A percentile compares a stretch with the other conserved stretches of the same genome.
Evolutionary conservation across 1,284 basidiomycete genomes (phyloP).

Genomic region (Rugosomyces carneus): DNA sequence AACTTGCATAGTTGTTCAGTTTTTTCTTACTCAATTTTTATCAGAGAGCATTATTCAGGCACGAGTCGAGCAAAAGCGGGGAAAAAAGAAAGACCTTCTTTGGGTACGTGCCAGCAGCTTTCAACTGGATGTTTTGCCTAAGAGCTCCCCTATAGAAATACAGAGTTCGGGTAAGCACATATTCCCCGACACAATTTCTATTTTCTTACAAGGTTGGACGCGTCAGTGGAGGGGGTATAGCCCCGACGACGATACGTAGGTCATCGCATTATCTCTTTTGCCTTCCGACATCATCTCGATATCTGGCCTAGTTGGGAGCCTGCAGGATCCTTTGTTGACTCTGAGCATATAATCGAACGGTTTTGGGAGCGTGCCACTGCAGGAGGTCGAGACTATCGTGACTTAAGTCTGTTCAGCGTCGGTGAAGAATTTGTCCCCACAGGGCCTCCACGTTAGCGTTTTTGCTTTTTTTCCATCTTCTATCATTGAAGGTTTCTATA

Average conservation of each 20-base stretch:
- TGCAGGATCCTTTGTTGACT: constrained; percentile 50
- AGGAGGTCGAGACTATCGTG: constrained; percentile 43
- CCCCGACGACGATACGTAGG: constrained; percentile 62
- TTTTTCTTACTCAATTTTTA: constrained; percentile 3
- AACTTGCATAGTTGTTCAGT: not conserved
- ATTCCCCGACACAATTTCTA: not conserved
- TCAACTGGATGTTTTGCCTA: not conserved
- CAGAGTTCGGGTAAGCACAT: constrained; percentile 48
- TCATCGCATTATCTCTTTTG: not conserved
- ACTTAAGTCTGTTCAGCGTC: constrained; percentile 42
- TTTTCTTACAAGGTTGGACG: not conserved
- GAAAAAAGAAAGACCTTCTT: constrained; percentile 32
- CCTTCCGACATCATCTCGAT: constrained; percentile 1
- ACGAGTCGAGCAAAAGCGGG: constrained; percentile 34
- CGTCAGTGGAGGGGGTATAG: constrained; percentile 64
- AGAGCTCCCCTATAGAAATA: constrained; percentile 39
- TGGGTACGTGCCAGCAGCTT: constrained; percentile 27
- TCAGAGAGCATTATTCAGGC: constrained; percentile 52
- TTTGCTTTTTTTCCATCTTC: not conserved
- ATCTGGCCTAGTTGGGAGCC: constrained; percentile 58
- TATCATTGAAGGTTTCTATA: not conserved
- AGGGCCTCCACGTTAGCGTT: constrained; percentile 50
- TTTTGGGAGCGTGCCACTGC: constrained; percentile 58
- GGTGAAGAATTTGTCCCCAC: constrained; percentile 50
- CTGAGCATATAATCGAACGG: constrained; percentile 46